Base-by-base conservation (phyloP, 306 rosid species). In the Senna siamea region DNA sequence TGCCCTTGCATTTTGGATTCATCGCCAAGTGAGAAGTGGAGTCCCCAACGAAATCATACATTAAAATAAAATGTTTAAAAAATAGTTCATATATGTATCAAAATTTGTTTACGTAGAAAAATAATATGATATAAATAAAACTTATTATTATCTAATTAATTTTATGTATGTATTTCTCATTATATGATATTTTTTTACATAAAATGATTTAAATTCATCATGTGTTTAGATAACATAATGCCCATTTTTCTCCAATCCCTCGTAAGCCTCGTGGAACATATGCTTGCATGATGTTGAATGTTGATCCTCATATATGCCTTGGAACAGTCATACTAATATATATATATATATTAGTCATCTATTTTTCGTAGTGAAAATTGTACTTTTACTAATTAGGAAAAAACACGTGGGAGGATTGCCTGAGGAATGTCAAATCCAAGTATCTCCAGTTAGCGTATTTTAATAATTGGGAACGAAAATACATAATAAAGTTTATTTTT, bases 161-260 rank as follows among this genome's bases (percentile, higher is more conserved):
- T n/a, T n/a, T n/a, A n/a, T n/a, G n/a, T n/a, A n/a, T n/a, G n/a
- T n/a, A n/a, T n/a, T n/a, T n/a, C n/a, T n/a, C n/a, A n/a, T n/a
- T n/a, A n/a, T n/a, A n/a, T n/a, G n/a, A n/a, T n/a, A n/a, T n/a
- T n/a, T n/a, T n/a, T n/a, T n/a, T n/a, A n/a, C n/a, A n/a, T n/a
- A n/a, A n/a, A n/a, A n/a, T n/a, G n/a, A n/a, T n/a, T n/a, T n/a
- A n/a, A n/a, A n/a, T n/a, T n/a, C n/a, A n/a, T 41, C 47, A 41
- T 41, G 47, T 41, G 1, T 41, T 41, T 41, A 41, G 13, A 12
- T 41, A 8, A 9, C 30, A 48, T 28, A 38, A 59, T 48, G 41
- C n/a, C 41, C 47, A 11, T 44, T 32, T 26, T n/a, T 26, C 18
- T 18, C 61, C 75, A 67, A 46, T 68, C 69, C 18, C n/a, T 44